phyloP scores from a whole-genome alignment of 768 basidiomycete genomes.

The Boletus sp. region DNA sequence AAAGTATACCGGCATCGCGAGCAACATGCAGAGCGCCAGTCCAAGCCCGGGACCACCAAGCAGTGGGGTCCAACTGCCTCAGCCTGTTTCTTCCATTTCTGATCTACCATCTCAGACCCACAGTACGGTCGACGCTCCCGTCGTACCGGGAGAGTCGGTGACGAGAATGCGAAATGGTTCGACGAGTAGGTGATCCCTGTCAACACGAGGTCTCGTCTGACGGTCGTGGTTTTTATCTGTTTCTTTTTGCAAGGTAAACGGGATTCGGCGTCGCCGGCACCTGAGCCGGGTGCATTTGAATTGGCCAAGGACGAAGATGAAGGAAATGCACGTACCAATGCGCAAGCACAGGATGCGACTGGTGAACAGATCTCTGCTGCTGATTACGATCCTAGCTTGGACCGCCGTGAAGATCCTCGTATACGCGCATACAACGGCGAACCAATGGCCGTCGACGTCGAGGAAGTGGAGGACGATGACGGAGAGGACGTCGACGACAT shows the following conservation, averaged over 20 bases:
- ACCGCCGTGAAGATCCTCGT: conserved; percentile 82
- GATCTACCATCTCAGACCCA: conserved; percentile 58
- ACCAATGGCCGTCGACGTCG: conserved; percentile 40
- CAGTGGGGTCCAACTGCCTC: conserved; percentile 76
- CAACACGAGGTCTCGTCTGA: background rate
- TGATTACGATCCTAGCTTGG: conserved; percentile 86
- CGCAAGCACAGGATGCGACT: conserved; percentile 43
- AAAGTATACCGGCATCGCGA: conserved; percentile 59
- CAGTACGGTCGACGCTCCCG: conserved; percentile 40
- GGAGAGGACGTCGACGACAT: conserved; percentile 94
- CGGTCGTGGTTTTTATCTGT: background rate
- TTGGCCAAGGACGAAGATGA: conserved; percentile 66
- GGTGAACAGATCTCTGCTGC: conserved; percentile 83
- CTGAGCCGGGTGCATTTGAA: conserved; percentile 58
- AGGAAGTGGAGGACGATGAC: conserved; percentile 59
- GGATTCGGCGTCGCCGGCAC: conserved; percentile 57
- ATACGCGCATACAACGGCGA: conserved; percentile 52
- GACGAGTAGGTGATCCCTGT: conserved; percentile 17
- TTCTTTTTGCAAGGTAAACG: conserved; percentile 40
- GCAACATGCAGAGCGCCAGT: conserved; percentile 43
- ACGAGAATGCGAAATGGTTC: conserved; percentile 19
- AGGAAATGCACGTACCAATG: conserved; percentile 45
- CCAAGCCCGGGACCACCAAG: conserved; percentile 63
- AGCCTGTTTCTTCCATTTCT: conserved; percentile 57
- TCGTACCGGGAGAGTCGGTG: conserved; percentile 11